Percentiles rank a stretch among this genome's conserved stretches.
Evolutionary conservation across 164 flowering plant species (phyloP).

Genomic region (Vitis riparia): DNA sequence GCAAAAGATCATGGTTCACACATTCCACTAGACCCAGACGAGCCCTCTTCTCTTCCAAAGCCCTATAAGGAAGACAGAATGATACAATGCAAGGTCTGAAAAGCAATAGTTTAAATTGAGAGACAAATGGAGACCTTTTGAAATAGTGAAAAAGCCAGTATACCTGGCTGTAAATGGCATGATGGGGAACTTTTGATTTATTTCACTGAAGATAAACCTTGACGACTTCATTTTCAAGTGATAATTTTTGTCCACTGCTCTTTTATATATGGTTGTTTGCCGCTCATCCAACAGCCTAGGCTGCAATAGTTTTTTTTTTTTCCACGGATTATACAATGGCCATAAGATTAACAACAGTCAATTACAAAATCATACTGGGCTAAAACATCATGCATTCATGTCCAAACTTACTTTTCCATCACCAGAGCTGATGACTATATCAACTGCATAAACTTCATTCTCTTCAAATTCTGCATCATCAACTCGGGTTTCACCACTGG

Average conservation of each 20-base stretch:
- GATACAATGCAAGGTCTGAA: too few relatives aligned
- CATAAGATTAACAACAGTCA: too few relatives aligned
- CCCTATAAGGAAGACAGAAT: constrained; percentile 35
- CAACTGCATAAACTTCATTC: constrained; percentile 88
- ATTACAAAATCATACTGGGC: too few relatives aligned
- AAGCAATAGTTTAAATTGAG: too few relatives aligned
- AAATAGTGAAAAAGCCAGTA: background rate
- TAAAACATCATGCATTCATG: too few relatives aligned
- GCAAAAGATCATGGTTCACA: constrained; percentile 90
- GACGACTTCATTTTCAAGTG: constrained; percentile 95
- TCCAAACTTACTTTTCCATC: constrained; percentile 74
- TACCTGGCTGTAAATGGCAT: constrained; percentile 96
- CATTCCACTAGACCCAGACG: constrained; percentile 90
- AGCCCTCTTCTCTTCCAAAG: constrained; percentile 94
- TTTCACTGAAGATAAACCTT: constrained; percentile 93
- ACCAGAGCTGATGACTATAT: constrained; percentile 91
- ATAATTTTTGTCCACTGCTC: constrained; percentile 90
- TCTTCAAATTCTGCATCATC: constrained; percentile 97
- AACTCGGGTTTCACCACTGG: constrained; percentile 78
- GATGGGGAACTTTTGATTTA: constrained; percentile 83
- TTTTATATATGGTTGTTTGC: constrained; percentile 89
- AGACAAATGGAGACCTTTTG: background rate
- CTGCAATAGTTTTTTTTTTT: constrained; percentile 34
- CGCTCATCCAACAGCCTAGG: constrained; percentile 90
- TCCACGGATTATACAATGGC: too few relatives aligned